Conservation (phyloP, 768 basidiomycete species). For the Tricholoma matsutake region DNA sequence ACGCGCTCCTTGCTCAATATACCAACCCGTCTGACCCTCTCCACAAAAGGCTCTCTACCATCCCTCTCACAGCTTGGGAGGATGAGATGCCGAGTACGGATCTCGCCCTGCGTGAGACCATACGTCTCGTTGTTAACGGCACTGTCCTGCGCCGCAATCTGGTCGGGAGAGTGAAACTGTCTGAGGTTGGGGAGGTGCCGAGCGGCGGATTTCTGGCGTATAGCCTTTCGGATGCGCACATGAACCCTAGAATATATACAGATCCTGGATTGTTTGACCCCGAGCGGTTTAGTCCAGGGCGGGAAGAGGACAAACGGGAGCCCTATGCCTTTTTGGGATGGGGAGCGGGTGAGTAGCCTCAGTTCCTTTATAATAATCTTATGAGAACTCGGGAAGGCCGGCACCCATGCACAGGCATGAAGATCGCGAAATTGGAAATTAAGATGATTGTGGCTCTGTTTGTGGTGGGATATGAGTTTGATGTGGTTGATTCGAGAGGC, state of each 20-base stretch:
- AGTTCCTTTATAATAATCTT: neutral
- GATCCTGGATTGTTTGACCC: constrained; percentile 36
- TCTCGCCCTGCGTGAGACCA: constrained; percentile 35
- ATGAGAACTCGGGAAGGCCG: constrained; percentile 22
- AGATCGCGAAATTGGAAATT: constrained; percentile 19
- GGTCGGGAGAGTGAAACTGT: constrained; percentile 19
- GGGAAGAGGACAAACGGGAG: too few relatives aligned
- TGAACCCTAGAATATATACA: constrained; percentile 33
- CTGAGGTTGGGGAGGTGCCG: constrained; percentile 23
- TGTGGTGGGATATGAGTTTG: constrained; percentile 33
- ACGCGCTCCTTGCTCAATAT: constrained; percentile 25
- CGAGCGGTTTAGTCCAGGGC: too few relatives aligned
- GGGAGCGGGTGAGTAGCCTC: constrained; percentile 33
- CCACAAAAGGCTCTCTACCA: constrained; percentile 31
- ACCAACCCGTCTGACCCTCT: constrained; percentile 28
- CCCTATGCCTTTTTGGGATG: too few relatives aligned
- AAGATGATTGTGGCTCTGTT: constrained; percentile 29
- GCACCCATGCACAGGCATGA: constrained; percentile 38
- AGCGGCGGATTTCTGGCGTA: too few relatives aligned
- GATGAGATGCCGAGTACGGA: constrained; percentile 38
- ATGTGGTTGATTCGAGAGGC: constrained; percentile 26
- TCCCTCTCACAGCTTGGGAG: constrained; percentile 39
- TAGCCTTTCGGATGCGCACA: constrained; percentile 31
- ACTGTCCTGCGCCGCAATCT: constrained; percentile 35
- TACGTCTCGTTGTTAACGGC: constrained; percentile 28